Base-by-base conservation (phyloP, 805 yeast genomes). In the Saccharomycopsis fodiens region DNA sequence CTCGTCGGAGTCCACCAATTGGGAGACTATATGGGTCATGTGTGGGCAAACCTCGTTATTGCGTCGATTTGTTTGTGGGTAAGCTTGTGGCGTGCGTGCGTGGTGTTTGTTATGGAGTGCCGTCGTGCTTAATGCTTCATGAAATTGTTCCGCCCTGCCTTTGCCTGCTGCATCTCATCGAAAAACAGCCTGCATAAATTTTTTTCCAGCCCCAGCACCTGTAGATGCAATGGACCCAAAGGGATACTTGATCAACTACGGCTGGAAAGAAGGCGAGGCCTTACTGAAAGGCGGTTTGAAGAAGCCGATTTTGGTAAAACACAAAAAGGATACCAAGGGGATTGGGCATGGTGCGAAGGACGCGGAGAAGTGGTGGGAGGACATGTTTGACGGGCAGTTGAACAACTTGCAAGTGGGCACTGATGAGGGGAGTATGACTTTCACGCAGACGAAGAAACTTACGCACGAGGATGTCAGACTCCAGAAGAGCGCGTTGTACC, bases 311-410 rank as follows among this genome's bases (percentile, higher is more conserved):
- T 63, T 91, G 51, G 96, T 93, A 45, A 83, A 82, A 54, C 97
- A 91, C 58, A 88, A 93, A 64, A 81, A 79, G 55, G 96, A 91
- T 58, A 80, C 79, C 47, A 88, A 87, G 59, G 98, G 98, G 7
- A 70, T 91, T 21, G 98, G 98, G 0, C 82, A 83, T 58, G 66
- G 69, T 39, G 72, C 74, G 20, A 81, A 78, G 42, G 93, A 86
- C 54, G 75, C 80, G 13, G 95, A 85, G 53, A 82, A 86, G 39
- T 91, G 98, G 98, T 91, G 98, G 98, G 98, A 91, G 54, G 73
- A 85, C 52, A 69, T 91, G 38, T 93, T 93, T 66, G 97, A 91
- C 62, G 96, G 96, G 1, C 96, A 88, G 54, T 70, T 91, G 52
- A 85, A 86, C 58, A 74, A 78, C 6, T 61, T 93, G 42, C 87